Base-by-base conservation (phyloP, 192 early-diverging fungal genomes). In the Spinellus fusiger region DNA sequence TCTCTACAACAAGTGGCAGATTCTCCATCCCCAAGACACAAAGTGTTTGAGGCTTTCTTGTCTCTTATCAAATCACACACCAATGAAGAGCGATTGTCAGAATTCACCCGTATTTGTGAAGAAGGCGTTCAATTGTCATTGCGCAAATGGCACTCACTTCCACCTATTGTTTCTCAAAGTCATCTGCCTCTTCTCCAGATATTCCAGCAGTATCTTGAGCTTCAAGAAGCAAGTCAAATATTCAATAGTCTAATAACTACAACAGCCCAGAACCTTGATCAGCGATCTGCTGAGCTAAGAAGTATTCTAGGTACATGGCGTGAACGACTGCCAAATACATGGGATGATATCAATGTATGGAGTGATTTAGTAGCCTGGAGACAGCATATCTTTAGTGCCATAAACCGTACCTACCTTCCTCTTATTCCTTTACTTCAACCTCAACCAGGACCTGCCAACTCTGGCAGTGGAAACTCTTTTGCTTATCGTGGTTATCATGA, bases 271-370 rank as follows among this genome's bases (percentile, higher is more conserved):
- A 98, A 95, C 55, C 82, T 97, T 31, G 94, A 98, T 46, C 71
- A 68, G 59, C 90, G 92, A 63, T 89, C 92, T 15, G 82, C 84
- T 53, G 95, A 98, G 48, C 73, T 98, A 26, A 98, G 98, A 66
- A 86, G 85, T 31, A 85, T 89, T 20, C 72, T 99, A 20, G 82
- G 87, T 54, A 98, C 93, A 4, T 99, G 98, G 98, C 77, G 96
- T 61, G 98, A 99, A 62, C 83, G 98, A 13, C 75, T 98, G 40
- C 98, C 98, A 12, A 98, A 96, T 68, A 79, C 81, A 35, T 96
- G 93, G 91, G 96, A 98, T 65, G 93, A 96, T 63, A 98, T 99
- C 70, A 90, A 90, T 56, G 78, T 99, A 7, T 99, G 98, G 98
- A 95, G 92, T 64, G 93, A 98, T 60, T 66, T 98, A 48, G 92